Evolutionary conservation across 2,329 filamentous ascomycete genomes (phyloP).

Genomic region (Aspergillus hiratsukae): DNA sequence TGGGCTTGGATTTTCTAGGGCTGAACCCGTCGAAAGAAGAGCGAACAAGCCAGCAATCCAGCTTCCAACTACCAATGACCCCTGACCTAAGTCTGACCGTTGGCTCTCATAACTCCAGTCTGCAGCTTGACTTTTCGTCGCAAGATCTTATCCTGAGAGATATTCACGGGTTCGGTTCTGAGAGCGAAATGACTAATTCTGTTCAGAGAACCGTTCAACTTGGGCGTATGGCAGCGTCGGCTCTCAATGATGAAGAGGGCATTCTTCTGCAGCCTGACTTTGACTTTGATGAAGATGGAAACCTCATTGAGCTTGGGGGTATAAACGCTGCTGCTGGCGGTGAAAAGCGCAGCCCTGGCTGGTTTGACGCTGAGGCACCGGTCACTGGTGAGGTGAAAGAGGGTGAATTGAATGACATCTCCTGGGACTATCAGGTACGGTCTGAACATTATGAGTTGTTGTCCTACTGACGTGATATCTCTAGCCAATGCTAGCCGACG

Average conservation of each 20-base stretch:
- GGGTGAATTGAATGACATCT: constrained; percentile 30
- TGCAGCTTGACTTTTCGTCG: constrained; percentile 47
- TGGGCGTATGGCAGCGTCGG: constrained; percentile 18
- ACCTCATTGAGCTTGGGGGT: constrained; percentile 47
- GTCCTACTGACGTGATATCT: neutral
- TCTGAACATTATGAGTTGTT: neutral
- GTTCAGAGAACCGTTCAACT: constrained; percentile 27
- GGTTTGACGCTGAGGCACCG: constrained; percentile 28
- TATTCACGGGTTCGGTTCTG: constrained; percentile 36
- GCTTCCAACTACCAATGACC: constrained; percentile 31
- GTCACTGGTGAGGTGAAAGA: constrained; percentile 38
- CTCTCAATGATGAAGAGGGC: constrained; percentile 41
- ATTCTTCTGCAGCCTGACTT: constrained; percentile 54
- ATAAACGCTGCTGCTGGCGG: constrained; percentile 5
- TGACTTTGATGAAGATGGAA: constrained; percentile 59
- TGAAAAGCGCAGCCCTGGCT: constrained; percentile 7
- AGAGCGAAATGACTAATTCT: constrained; percentile 40
- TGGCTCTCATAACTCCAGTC: constrained; percentile 20
- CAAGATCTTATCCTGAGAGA: constrained; percentile 38
- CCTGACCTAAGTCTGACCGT: constrained; percentile 28
- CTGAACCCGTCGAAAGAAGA: constrained; percentile 37
- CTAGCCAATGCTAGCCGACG: constrained; percentile 25
- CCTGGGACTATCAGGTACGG: constrained; percentile 12
- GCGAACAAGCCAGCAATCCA: constrained; percentile 27
- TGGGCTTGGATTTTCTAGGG: constrained; percentile 51